Percentiles rank a stretch among this genome's conserved stretches.
phyloP scores from a whole-genome alignment of 768 basidiomycete species.

The Xerocomus brunneocitrinus region DNA sequence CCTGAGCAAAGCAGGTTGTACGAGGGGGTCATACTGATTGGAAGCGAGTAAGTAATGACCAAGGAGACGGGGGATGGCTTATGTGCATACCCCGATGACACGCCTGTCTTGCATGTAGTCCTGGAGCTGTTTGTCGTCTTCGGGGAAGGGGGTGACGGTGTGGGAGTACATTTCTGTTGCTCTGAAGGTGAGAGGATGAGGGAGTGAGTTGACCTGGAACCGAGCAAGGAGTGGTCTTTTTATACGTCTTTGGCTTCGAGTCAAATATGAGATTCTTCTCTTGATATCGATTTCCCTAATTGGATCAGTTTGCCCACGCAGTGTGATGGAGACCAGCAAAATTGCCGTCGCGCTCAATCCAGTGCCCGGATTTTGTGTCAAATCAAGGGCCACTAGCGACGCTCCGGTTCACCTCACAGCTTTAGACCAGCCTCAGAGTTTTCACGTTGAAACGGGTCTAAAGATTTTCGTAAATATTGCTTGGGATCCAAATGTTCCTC shows the following conservation, averaged over 20 bases:
- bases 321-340: constrained; percentile 17
- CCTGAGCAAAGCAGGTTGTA: constrained; percentile 86
- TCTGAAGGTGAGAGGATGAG: neutral
- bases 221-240: constrained; percentile 17
- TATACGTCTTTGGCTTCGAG: constrained; percentile 19
- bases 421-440: constrained; percentile 1
- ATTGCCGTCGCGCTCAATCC: constrained; percentile 45
- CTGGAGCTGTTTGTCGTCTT: constrained; percentile 58
- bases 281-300: constrained; percentile 10
- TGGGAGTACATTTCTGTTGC: constrained; percentile 22
- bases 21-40: constrained; percentile 86
- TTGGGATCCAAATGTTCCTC: constrained; percentile 64
- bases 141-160: constrained; percentile 59
- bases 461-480: constrained; percentile 77
- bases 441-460: constrained; percentile 38
- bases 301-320: constrained; percentile 3
- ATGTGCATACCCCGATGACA: constrained; percentile 62
- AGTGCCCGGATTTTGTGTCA: constrained; percentile 67
- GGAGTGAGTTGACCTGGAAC: constrained; percentile 5
- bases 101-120: constrained; percentile 78
- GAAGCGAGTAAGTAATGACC: constrained; percentile 5
- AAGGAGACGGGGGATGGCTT: neutral
- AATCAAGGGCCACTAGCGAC: constrained; percentile 46
- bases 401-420: constrained; percentile 25
- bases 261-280: neutral